Evolutionary conservation across 1,284 basidiomycete genomes (phyloP).

Genomic region (Porphyrellus sp.): DNA sequence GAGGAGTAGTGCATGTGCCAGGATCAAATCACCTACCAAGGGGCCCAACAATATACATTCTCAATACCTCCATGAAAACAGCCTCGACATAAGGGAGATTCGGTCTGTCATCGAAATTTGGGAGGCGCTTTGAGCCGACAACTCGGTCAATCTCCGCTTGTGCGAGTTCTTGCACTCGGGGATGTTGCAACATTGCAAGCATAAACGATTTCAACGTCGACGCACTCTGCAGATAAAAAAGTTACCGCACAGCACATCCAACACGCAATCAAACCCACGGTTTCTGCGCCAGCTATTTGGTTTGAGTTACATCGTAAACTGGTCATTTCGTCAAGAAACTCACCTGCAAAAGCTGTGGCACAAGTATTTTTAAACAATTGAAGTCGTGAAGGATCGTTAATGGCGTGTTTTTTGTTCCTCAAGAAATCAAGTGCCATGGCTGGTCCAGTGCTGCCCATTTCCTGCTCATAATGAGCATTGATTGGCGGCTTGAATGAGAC

Average conservation of each 20-base stretch:
- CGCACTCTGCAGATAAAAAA: constrained; percentile 36
- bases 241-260: background rate
- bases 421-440: constrained; percentile 21
- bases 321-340: background rate
- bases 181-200: constrained; percentile 48
- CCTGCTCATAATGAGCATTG: constrained; percentile 11
- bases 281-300: constrained; percentile 24
- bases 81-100: constrained; percentile 47
- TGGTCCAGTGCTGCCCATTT: constrained; percentile 3
- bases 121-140: constrained; percentile 38
- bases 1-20: background rate
- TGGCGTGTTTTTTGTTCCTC: background rate
- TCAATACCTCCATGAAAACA: constrained; percentile 48
- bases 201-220: constrained; percentile 46
- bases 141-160: constrained; percentile 44
- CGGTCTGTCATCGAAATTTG: constrained; percentile 39
- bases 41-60: constrained; percentile 45
- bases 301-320: background rate
- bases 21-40: constrained; percentile 12
- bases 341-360: constrained; percentile 25
- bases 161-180: constrained; percentile 41
- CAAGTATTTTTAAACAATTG: constrained; percentile 19
- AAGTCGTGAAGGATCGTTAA: constrained; percentile 2
- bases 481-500: background rate
- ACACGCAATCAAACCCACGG: constrained; percentile 13